Evolutionary conservation across 176 grass and related monocot species (phyloP).

Genomic region (Lolium perenne): DNA sequence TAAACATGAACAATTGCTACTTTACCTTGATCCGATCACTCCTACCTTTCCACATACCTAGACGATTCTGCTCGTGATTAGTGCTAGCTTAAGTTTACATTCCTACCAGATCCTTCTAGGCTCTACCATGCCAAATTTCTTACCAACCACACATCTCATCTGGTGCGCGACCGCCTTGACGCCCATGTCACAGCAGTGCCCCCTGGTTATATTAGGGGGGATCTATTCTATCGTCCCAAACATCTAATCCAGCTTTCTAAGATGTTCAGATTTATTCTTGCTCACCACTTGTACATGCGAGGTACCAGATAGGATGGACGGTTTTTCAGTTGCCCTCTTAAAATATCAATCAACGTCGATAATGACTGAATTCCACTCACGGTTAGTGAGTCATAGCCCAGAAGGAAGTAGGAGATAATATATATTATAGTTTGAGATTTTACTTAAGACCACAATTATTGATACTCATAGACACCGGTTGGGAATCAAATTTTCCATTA

Average conservation of each 20-base stretch:
- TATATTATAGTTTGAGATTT: constrained; percentile 17
- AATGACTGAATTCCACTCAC: neutral
- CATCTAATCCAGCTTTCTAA: constrained; percentile 20
- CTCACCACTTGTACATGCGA: constrained; percentile 25
- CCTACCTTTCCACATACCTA: constrained; percentile 35
- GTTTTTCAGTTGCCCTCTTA: neutral
- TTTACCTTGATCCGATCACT: constrained; percentile 22
- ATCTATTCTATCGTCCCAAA: neutral
- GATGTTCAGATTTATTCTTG: constrained; percentile 35
- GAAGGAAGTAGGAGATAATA: constrained; percentile 31
- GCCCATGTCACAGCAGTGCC: constrained; percentile 17
- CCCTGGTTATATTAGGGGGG: neutral
- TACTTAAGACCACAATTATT: constrained; percentile 1
- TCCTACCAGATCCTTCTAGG: constrained; percentile 40
- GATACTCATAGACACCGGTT: too few species aligned
- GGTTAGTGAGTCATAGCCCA: neutral
- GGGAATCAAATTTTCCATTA: too few species aligned
- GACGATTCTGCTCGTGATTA: constrained; percentile 39
- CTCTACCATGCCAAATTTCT: constrained; percentile 23
- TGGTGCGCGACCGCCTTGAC: constrained; percentile 20
- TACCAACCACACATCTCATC: neutral
- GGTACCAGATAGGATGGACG: neutral
- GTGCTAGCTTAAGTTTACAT: constrained; percentile 14
- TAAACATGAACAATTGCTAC: constrained; percentile 43
- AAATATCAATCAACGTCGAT: constrained; percentile 9